Base-by-base conservation (phyloP, 345 rosid species). In the Brassica carinata region DNA sequence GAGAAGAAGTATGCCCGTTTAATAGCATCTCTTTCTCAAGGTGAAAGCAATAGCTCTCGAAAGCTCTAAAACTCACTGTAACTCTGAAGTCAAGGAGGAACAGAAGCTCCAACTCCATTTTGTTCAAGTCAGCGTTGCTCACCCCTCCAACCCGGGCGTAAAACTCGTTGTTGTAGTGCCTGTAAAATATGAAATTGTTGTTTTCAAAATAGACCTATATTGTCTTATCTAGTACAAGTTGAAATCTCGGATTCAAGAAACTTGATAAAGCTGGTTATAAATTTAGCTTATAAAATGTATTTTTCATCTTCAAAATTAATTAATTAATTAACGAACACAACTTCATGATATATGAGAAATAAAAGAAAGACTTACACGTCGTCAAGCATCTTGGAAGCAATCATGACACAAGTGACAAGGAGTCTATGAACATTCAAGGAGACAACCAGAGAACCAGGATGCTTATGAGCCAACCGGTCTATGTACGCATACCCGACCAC, bases 131-230 rank as follows among this genome's bases (percentile, higher is more conserved):
- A 0, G 83, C 85, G 51, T 91, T 94, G 88, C 86, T 92, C 73
- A 94, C 89, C 31, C 98, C 98, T n/a, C 98, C 98, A 1, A 92
- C 94, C 38, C 84, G 72, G 0, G 98, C 98, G 31, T 88, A 92
- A 82, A 92, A 85, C 7, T 89, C 94, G 55, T 92, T 94, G 86
- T 91, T 89, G 75, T 92, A 89, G 67, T 92, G 97, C 81, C 97
- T 94, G 83, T 3, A 13, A 13, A 19, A 58, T 11, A 1, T 30
- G 4, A 53, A 64, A 64, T 51, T 19, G 4, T 64, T 23, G 26
- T 23, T 23, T 68, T 23, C 23, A 19, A 36, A 7, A 38, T 27
- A 38, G 7, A 17, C 14, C 17, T 11, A 38, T 34, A 3, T 11
- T 1, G 0, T 8, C 11, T n/a, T 40, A 68, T 15, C 6, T 19